Percentiles rank a stretch among this genome's conserved stretches.
Evolutionary conservation across 2,329 filamentous ascomycete genomes (phyloP).

Genomic region (Claviceps maximensis): DNA sequence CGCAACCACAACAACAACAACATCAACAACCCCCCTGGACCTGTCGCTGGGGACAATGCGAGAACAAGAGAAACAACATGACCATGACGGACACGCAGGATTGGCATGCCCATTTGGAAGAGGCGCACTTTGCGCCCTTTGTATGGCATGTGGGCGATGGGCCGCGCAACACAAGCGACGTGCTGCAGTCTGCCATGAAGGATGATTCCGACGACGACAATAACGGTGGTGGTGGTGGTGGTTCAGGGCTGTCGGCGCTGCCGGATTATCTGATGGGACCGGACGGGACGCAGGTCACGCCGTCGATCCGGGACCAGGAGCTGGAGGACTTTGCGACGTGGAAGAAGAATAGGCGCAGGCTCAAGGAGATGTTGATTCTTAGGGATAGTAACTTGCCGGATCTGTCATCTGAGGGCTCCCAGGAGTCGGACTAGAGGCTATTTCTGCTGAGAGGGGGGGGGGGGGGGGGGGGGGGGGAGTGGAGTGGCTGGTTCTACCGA

Average conservation of each 20-base stretch:
- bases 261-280: constrained; percentile 39
- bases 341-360: constrained; percentile 28
- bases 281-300: constrained; percentile 43
- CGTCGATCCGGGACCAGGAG: constrained; percentile 37
- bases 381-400: constrained; percentile 31
- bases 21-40: too few species aligned
- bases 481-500: too few species aligned
- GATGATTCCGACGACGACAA: too few species aligned
- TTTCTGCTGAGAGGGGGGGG: too few species aligned
- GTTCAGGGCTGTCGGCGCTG: constrained; percentile 9
- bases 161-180: constrained; percentile 27
- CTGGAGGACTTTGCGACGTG: constrained; percentile 35
- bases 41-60: constrained; percentile 23
- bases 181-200: not conserved
- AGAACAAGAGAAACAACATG: not conserved
- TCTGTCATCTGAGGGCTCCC: constrained; percentile 1
- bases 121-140: constrained; percentile 37
- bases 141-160: constrained; percentile 50
- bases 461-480: too few species aligned
- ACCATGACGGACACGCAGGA: constrained; percentile 9
- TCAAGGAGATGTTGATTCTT: constrained; percentile 30
- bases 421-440: not conserved
- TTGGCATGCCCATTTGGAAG: constrained; percentile 39
- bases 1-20: too few species aligned
- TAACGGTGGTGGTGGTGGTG: too few species aligned